Evolutionary conservation across 2,329 filamentous ascomycete species (phyloP).

Genomic region (Ceratocystis cacaofunesta): DNA sequence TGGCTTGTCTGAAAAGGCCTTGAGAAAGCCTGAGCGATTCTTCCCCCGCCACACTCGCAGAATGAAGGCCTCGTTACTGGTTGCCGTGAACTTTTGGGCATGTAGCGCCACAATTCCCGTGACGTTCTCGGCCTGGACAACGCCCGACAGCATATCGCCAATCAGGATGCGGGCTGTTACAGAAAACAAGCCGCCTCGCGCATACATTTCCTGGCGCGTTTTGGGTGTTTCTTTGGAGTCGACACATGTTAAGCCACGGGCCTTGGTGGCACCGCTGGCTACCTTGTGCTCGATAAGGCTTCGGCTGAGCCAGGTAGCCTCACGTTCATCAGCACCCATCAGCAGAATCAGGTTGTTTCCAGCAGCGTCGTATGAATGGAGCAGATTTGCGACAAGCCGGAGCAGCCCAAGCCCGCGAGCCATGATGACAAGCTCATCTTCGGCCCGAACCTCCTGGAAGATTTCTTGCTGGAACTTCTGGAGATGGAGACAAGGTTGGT

Average conservation of each 20-base stretch:
- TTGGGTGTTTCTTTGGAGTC: slow-evolving; percentile 92
- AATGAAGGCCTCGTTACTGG: slow-evolving; percentile 88
- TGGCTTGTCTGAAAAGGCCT: slow-evolving; percentile 87
- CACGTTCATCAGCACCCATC: slow-evolving; percentile 76
- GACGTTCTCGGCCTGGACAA: slow-evolving; percentile 69
- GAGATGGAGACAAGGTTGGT: neutral
- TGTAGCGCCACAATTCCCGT: slow-evolving; percentile 80
- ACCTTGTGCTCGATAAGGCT: slow-evolving; percentile 89
- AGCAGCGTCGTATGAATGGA: slow-evolving; percentile 91
- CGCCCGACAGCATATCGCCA: slow-evolving; percentile 74
- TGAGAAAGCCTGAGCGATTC: slow-evolving; percentile 86
- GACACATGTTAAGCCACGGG: slow-evolving; percentile 74
- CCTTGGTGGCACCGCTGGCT: slow-evolving; percentile 50
- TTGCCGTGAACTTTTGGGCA: slow-evolving; percentile 73
- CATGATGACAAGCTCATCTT: slow-evolving; percentile 88
- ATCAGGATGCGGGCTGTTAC: slow-evolving; percentile 92
- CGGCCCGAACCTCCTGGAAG: slow-evolving; percentile 74
- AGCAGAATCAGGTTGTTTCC: slow-evolving; percentile 86
- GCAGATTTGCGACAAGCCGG: slow-evolving; percentile 83
- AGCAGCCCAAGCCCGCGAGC: slow-evolving; percentile 85
- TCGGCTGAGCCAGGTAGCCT: slow-evolving; percentile 96
- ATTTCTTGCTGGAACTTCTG: slow-evolving; percentile 87
- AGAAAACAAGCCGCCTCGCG: slow-evolving; percentile 78
- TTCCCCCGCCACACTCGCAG: slow-evolving; percentile 83
- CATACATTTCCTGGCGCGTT: slow-evolving; percentile 81